Conservation (phyloP, 179 eudicot species). For the Amaranthus tricolor region DNA sequence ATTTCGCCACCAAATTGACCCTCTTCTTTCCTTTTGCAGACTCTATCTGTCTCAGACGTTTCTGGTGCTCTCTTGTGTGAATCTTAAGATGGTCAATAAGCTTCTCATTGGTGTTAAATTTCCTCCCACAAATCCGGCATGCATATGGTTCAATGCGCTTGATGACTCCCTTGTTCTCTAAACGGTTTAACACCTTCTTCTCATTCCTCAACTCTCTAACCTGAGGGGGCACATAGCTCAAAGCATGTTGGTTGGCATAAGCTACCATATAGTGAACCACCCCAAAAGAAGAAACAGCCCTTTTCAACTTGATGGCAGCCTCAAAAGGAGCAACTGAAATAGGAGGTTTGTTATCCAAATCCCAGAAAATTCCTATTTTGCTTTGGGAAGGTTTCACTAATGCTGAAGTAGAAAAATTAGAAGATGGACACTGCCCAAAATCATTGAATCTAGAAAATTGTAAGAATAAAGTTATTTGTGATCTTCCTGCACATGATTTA, state of each 20-base stretch:
- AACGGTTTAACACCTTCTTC: constrained; percentile 41
- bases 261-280: constrained; percentile 58
- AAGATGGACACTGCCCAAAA: constrained; percentile 17
- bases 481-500: constrained; percentile 6
- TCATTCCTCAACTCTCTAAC: constrained; percentile 53
- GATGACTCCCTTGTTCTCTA: constrained; percentile 59
- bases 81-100: constrained; percentile 66
- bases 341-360: constrained; percentile 40
- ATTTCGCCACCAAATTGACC: constrained; percentile 62
- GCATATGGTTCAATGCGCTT: constrained; percentile 46
- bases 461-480: not conserved
- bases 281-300: constrained; percentile 61
- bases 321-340: constrained; percentile 58
- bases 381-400: constrained; percentile 13
- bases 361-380: constrained; percentile 48
- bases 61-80: constrained; percentile 70
- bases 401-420: constrained; percentile 12
- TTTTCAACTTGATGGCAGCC: constrained; percentile 62
- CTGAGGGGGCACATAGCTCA: constrained; percentile 55
- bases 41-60: constrained; percentile 69
- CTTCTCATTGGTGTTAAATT: constrained; percentile 60
- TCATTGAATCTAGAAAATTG: constrained; percentile 19
- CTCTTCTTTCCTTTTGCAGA: constrained; percentile 62
- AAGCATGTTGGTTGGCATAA: constrained; percentile 66
- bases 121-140: constrained; percentile 87